Evolutionary conservation across 192 early-diverging fungal species (phyloP).

Genomic region (Backusella liffmaniae): DNA sequence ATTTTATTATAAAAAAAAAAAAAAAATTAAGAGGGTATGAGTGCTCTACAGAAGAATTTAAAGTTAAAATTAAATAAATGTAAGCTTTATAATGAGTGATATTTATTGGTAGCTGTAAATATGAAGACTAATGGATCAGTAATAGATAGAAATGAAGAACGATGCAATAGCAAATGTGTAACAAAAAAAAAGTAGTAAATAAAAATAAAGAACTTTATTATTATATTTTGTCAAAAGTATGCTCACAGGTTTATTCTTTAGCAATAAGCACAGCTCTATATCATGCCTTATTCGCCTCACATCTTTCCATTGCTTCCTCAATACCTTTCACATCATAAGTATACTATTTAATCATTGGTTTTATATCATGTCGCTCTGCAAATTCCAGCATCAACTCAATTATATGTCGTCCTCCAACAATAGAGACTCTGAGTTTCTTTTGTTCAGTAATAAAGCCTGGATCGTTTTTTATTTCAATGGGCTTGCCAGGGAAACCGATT

Average conservation of each 20-base stretch:
- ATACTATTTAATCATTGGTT: constrained; percentile 62
- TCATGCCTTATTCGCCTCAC: constrained; percentile 54
- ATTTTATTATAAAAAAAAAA: not conserved
- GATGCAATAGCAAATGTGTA: no score
- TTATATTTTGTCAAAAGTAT: not conserved
- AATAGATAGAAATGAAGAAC: not conserved
- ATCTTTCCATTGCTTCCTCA: constrained; percentile 56
- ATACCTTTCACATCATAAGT: constrained; percentile 53
- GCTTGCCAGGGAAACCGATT: constrained; percentile 16
- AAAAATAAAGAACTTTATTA: no score
- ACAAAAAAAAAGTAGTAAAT: no score
- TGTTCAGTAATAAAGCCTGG: constrained; percentile 39
- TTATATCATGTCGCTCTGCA: constrained; percentile 64
- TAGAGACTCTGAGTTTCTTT: constrained; percentile 57
- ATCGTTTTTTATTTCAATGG: constrained; percentile 36
- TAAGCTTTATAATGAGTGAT: not conserved
- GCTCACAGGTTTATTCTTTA: not conserved
- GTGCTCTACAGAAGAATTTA: no score
- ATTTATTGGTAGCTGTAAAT: not conserved
- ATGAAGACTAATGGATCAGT: not conserved
- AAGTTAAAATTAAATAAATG: not conserved
- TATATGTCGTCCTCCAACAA: constrained; percentile 60
- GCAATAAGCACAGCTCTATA: constrained; percentile 67
- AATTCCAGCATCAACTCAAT: constrained; percentile 67
- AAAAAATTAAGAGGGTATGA: not conserved